Conservation (phyloP, 352 stramenopile genomes). For the Phytopythium litorale region DNA sequence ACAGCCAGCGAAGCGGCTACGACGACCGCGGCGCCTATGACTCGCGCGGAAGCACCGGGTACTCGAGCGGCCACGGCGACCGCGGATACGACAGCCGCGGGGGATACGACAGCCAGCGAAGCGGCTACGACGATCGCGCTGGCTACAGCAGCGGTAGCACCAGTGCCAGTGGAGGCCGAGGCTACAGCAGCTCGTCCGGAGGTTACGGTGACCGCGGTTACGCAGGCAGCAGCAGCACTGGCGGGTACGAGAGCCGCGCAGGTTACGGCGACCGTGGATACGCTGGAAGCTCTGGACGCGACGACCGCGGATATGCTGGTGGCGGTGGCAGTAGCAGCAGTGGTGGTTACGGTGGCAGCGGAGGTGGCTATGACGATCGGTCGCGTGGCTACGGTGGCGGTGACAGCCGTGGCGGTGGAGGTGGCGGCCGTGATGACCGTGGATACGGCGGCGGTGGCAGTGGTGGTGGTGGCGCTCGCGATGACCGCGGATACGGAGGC, state of each 20-base stretch:
- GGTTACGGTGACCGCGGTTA: constrained; percentile 21
- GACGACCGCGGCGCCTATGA: constrained; percentile 22
- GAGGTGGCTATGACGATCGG: background rate
- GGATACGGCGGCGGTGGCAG: background rate
- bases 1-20: constrained; percentile 10
- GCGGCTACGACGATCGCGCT: constrained; percentile 17
- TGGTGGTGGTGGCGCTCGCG: background rate
- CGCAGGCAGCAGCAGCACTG: constrained; percentile 16
- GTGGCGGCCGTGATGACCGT: too few species aligned
- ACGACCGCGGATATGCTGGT: constrained; percentile 13
- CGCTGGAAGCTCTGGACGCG: constrained; percentile 16
- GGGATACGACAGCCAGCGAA: constrained; percentile 12
- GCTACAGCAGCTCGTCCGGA: constrained; percentile 17
- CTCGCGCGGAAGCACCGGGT: constrained; percentile 20
- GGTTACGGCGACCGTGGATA: constrained; percentile 23
- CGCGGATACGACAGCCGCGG: constrained; percentile 8
- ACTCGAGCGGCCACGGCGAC: constrained; percentile 8
- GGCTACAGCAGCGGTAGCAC: constrained; percentile 14
- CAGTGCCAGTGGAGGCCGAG: constrained; percentile 12
- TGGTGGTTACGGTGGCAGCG: constrained; percentile 14
- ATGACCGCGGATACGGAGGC: constrained; percentile 9
- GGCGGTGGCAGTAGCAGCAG: constrained; percentile 17
- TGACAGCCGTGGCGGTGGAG: too few species aligned
- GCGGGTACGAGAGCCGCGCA: constrained; percentile 8
- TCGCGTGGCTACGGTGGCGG: constrained; percentile 1